phyloP scores from a whole-genome alignment of 495 filamentous ascomycete species.

The Xylaria cubensis region DNA sequence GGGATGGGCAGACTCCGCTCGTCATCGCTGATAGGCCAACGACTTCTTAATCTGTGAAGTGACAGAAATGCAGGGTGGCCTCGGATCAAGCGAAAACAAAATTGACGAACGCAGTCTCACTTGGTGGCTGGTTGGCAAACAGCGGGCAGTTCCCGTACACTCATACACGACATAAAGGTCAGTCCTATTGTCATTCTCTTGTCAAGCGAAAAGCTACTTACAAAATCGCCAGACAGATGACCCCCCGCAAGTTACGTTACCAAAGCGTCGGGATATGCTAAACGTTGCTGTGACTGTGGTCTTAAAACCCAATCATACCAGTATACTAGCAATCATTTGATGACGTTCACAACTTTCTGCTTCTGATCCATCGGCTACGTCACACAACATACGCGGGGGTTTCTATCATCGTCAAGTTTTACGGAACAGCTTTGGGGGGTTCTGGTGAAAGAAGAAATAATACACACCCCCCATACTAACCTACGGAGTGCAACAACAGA shows the following conservation, averaged over 20 bases:
- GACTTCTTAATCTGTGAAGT: not conserved
- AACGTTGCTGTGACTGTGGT: not conserved
- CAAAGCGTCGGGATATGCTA: conserved; percentile 6
- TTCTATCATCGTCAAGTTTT: not conserved
- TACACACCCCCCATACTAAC: not conserved
- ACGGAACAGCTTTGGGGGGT: not conserved
- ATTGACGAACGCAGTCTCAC: not conserved
- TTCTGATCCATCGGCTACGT: not conserved
- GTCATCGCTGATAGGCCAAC: not conserved
- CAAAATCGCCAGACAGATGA: not conserved
- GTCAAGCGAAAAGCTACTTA: not conserved
- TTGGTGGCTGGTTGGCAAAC: not conserved
- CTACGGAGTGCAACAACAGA: not conserved
- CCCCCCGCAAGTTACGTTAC: not conserved
- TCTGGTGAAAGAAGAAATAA: not conserved
- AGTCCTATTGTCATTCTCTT: not conserved
- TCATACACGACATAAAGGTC: not conserved
- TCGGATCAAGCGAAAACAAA: not conserved
- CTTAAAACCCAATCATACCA: not conserved
- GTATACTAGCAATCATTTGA: not conserved
- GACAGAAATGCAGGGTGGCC: not conserved
- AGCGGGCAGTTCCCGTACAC: not conserved
- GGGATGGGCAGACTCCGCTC: not conserved
- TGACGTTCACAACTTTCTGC: not conserved
- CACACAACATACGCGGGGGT: conserved; percentile 10